Percentiles rank a stretch among this genome's conserved stretches.
Conservation (phyloP, 306 rosid species). For the Ammopiptanthus mongolicus region DNA sequence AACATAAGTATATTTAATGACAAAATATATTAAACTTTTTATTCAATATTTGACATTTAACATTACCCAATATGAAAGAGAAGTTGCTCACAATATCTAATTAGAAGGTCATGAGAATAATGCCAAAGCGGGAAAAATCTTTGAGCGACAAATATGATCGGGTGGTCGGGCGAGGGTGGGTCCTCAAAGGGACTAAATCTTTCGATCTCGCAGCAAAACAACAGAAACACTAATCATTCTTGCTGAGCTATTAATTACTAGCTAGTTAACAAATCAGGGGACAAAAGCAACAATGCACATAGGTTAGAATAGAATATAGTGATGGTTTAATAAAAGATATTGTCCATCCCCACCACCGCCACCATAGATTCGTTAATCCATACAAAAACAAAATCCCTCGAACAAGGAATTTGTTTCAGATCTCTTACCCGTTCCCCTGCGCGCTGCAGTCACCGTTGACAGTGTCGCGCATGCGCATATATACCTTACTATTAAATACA, state of each 20-base stretch:
- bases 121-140: neutral
- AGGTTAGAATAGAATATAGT: neutral
- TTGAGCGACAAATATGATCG: neutral
- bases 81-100: too few relatives aligned
- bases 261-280: neutral
- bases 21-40: too few relatives aligned
- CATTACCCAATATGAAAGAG: neutral
- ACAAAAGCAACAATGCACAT: neutral
- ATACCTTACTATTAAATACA: neutral
- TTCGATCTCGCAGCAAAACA: neutral
- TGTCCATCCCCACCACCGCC: slow-evolving; percentile 25
- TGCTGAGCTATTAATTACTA: neutral
- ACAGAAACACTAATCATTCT: neutral
- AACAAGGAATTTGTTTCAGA: slow-evolving; percentile 1
- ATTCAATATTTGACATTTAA: too few relatives aligned
- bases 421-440: neutral
- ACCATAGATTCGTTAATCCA: neutral
- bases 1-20: too few relatives aligned
- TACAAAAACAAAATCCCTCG: neutral
- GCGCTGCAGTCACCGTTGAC: slow-evolving; percentile 39
- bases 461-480: slow-evolving; percentile 48
- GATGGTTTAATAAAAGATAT: slow-evolving; percentile 26
- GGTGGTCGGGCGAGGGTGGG: neutral
- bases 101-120: neutral
- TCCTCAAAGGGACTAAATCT: neutral